phyloP scores from a whole-genome alignment of 768 basidiomycete genomes.

The Boletus rex-veris region DNA sequence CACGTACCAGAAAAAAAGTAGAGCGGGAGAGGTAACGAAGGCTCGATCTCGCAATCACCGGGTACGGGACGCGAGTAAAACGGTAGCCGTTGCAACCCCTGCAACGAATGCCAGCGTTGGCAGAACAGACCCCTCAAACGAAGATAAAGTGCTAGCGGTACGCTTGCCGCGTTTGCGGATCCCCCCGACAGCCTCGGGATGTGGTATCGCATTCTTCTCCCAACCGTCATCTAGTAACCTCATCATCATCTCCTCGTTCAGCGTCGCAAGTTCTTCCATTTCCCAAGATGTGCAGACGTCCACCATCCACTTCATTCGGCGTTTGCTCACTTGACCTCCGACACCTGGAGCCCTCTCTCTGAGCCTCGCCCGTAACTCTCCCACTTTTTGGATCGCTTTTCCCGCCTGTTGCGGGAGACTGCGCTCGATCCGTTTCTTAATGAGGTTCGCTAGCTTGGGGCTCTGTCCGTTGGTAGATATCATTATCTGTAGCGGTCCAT shows the following conservation, averaged over 20 bases:
- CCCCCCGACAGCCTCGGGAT: slow-evolving; percentile 41
- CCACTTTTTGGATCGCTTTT: slow-evolving; percentile 75
- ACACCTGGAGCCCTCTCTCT: slow-evolving; percentile 80
- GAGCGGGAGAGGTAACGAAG: not conserved
- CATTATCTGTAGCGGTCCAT: slow-evolving; percentile 92
- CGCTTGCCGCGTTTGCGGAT: slow-evolving; percentile 8
- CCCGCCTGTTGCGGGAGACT: slow-evolving; percentile 72
- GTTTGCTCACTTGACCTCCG: slow-evolving; percentile 70
- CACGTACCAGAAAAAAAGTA: slow-evolving; percentile 10
- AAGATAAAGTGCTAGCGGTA: not conserved
- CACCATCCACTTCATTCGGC: slow-evolving; percentile 92
- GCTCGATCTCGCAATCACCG: slow-evolving; percentile 19
- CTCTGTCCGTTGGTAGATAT: slow-evolving; percentile 93
- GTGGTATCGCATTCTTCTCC: slow-evolving; percentile 59
- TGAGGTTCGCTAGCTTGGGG: slow-evolving; percentile 84
- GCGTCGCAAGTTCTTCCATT: slow-evolving; percentile 70
- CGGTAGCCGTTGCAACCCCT: slow-evolving; percentile 40
- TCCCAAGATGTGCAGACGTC: slow-evolving; percentile 82
- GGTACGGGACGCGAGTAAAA: slow-evolving; percentile 31
- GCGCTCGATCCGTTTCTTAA: slow-evolving; percentile 64
- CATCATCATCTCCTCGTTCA: slow-evolving; percentile 65
- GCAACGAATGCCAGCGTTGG: slow-evolving; percentile 38
- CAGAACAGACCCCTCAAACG: slow-evolving; percentile 22
- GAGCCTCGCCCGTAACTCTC: slow-evolving; percentile 65
- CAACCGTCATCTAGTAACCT: slow-evolving; percentile 80